phyloP scores from a whole-genome alignment of 2,329 filamentous ascomycete genomes.

The Trichoderma sp. region DNA sequence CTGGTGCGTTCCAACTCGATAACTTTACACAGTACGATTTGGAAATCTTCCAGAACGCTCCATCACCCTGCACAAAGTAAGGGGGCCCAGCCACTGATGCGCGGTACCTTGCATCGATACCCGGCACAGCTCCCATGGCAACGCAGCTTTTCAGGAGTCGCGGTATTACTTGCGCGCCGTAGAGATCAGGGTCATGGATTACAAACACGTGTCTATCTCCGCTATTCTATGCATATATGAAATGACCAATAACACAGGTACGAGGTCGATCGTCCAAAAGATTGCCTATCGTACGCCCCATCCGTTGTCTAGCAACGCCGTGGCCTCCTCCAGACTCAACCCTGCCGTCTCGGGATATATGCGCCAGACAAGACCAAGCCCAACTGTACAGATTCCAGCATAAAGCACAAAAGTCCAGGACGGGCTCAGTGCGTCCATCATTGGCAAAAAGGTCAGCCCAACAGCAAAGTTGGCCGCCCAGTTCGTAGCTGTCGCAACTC shows the following conservation, averaged over 20 bases:
- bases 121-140: constrained; percentile 14
- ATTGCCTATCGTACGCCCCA: constrained; percentile 66
- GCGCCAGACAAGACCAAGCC: constrained; percentile 69
- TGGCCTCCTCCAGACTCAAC: constrained; percentile 78
- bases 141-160: background rate
- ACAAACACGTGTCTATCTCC: background rate
- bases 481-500: constrained; percentile 76
- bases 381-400: constrained; percentile 67
- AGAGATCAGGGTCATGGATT: background rate
- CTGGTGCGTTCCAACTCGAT: background rate
- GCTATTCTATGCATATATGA: background rate
- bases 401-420: constrained; percentile 83
- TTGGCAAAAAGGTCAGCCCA: constrained; percentile 82
- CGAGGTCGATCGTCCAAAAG: background rate
- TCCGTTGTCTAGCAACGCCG: constrained; percentile 68
- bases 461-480: constrained; percentile 88
- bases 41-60: constrained; percentile 18
- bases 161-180: background rate
- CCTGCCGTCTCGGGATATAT: constrained; percentile 90
- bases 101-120: constrained; percentile 21
- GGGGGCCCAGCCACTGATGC: constrained; percentile 3
- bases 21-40: background rate
- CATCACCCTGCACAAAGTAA: background rate
- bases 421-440: constrained; percentile 78
- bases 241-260: background rate